Evolutionary conservation across 345 rosid genomes (phyloP), one percentile per base, ranked within the genome.

Genomic region (Salix koriyanagi): DNA sequence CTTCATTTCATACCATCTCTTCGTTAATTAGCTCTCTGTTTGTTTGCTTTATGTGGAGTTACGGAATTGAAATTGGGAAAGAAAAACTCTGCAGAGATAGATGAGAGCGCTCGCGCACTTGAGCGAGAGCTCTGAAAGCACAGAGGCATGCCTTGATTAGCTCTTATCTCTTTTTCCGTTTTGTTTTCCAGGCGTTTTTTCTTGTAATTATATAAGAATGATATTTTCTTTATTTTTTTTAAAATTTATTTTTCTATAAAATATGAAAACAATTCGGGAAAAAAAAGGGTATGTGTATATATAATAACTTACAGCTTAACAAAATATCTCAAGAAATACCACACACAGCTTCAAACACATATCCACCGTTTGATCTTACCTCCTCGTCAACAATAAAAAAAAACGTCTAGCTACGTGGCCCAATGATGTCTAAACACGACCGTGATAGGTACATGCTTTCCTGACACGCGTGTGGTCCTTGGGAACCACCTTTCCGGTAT

Each of bases 381-480:
- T 41, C 10, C 18, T 11, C 4, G 3, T n/a, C 44, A 58, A 62
- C 30, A 58, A 76, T 61, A 26, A 34, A 67, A 4, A 30, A 76
- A 79, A 91, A 87, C 95, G 88, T 85, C 83, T 82, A 64, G 21
- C 30, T 69, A 84, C 85, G 88, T 88, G 90, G 81, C 25, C 95
- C 82, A 83, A 78, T 89, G 1, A 74, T 2, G 42, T 23, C 3
- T 10, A 1, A 56, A 79, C 92, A 88, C 77, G 78, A 8, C 25
- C 72, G 54, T 34, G 6, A 8, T 2, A 15, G 7, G 50, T 46
- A n/a, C 77, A 82, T 78, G 76, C 86, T 85, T 88, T 80, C 74
- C 86, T 86, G 87, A 84, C 90, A 89, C 88, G 88, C 84, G 70
- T 84, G 84, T 81, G 83, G 88, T 79, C 85, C 85, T 39, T 65